A percentile compares a stretch with the other conserved stretches of the same genome.
Evolutionary conservation across 257 asterid species (phyloP).

Genomic region (Salvia miltiorrhiza): DNA sequence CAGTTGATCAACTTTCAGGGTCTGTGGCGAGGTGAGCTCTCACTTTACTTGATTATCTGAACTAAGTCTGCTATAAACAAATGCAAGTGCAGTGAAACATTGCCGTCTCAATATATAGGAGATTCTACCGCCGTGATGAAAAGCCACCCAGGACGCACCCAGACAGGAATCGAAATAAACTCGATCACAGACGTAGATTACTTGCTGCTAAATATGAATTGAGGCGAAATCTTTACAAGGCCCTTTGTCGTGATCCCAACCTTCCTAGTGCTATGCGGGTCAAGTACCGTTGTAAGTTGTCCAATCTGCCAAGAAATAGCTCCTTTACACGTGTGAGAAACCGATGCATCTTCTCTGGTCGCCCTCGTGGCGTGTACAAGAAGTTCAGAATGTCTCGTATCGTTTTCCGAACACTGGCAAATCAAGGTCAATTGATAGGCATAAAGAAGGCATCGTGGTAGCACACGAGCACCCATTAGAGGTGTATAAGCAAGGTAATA

Average conservation of each 20-base stretch:
- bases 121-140: not conserved
- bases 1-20: constrained; percentile 59
- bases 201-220: constrained; percentile 17
- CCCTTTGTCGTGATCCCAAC: constrained; percentile 12
- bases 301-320: constrained; percentile 16
- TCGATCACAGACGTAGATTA: constrained; percentile 15
- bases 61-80: not conserved
- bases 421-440: constrained; percentile 1
- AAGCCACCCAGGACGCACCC: not conserved
- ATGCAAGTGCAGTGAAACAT: not conserved
- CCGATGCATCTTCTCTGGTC: constrained; percentile 8
- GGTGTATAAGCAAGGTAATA: constrained; percentile 5
- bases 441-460: constrained; percentile 21
- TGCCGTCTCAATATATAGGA: not conserved
- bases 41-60: not conserved
- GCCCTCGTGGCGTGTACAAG: not conserved
- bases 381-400: constrained; percentile 12
- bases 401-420: not conserved
- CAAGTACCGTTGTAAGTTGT: constrained; percentile 7
- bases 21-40: not conserved
- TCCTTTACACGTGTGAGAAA: constrained; percentile 9
- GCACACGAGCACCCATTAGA: not conserved
- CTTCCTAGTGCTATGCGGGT: constrained; percentile 12
- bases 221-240: constrained; percentile 18
- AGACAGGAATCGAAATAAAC: constrained; percentile 6